phyloP scores from a whole-genome alignment of 2,329 filamentous ascomycete genomes.

The Fusarium sp. region DNA sequence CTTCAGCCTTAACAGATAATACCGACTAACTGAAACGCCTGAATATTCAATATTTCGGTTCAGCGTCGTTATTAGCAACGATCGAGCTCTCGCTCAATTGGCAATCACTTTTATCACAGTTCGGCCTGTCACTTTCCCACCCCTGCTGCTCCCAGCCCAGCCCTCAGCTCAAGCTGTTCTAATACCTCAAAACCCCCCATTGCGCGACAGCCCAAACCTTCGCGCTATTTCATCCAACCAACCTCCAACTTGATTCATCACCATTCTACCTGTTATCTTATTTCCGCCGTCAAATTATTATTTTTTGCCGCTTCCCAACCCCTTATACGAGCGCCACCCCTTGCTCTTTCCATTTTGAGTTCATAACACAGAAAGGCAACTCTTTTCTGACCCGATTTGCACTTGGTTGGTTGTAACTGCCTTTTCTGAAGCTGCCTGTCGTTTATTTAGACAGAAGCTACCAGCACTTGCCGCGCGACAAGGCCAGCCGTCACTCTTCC shows the following conservation, averaged over 20 bases:
- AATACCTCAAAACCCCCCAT: constrained; percentile 17
- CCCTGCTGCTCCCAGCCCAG: constrained; percentile 1
- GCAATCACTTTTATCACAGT: constrained; percentile 6
- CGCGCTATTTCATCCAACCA: neutral
- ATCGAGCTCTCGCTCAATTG: neutral
- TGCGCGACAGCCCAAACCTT: constrained; percentile 7
- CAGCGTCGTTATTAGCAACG: neutral
- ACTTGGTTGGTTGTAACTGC: neutral
- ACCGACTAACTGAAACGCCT: constrained; percentile 2
- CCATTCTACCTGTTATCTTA: neutral
- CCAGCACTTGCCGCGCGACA: constrained; percentile 39
- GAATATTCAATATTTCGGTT: neutral
- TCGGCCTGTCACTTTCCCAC: constrained; percentile 8
- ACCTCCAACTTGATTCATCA: neutral
- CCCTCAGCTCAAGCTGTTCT: neutral
- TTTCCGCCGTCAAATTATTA: neutral
- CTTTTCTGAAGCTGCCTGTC: constrained; percentile 8
- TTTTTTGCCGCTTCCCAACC: constrained; percentile 1
- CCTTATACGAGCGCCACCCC: neutral
- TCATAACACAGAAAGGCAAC: neutral
- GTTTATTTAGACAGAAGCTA: constrained; percentile 27
- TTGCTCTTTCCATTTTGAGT: neutral
- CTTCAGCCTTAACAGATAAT: constrained; percentile 1
- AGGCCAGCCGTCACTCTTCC: constrained; percentile 42
- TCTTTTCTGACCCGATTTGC: neutral